These are phyloP conservation scores for Nakazawaea sp. DNA, from an alignment of 805 yeast genomes.

Conservation along the genomic window DNA sequence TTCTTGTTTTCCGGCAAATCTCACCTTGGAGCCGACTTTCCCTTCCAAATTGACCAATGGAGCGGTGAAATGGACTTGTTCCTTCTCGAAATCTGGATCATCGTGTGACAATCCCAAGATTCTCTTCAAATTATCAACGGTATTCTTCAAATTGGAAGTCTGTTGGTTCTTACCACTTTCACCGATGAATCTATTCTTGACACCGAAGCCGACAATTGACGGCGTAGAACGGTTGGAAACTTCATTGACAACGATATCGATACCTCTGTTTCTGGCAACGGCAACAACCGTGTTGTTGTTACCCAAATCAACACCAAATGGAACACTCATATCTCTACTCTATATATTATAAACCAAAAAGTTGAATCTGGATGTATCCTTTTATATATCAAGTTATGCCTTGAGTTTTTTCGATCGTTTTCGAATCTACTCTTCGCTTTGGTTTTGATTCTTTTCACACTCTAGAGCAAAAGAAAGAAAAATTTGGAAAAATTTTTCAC, in stretches of 20 bases:
- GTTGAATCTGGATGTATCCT: too few species aligned
- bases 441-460: too few species aligned
- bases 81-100: constrained; percentile 74
- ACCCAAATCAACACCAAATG: constrained; percentile 98
- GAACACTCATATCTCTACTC: constrained; percentile 61
- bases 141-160: constrained; percentile 92
- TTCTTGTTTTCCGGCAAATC: constrained; percentile 70
- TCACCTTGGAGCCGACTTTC: constrained; percentile 78
- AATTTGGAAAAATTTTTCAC: too few species aligned
- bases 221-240: constrained; percentile 98
- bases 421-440: too few species aligned
- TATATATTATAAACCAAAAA: too few species aligned
- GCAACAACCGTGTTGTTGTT: constrained; percentile 90
- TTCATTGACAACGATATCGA: constrained; percentile 96
- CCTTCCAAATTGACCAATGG: constrained; percentile 69
- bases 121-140: constrained; percentile 92
- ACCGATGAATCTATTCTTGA: constrained; percentile 85
- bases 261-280: constrained; percentile 97
- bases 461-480: too few species aligned
- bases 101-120: constrained; percentile 69
- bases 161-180: constrained; percentile 96
- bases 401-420: too few species aligned
- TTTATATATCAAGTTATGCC: too few species aligned
- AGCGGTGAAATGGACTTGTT: constrained; percentile 67
- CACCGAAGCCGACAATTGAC: constrained; percentile 79